Conservation (phyloP, 176 grass and related monocot genomes). For the Cenchrus fungigraminus region DNA sequence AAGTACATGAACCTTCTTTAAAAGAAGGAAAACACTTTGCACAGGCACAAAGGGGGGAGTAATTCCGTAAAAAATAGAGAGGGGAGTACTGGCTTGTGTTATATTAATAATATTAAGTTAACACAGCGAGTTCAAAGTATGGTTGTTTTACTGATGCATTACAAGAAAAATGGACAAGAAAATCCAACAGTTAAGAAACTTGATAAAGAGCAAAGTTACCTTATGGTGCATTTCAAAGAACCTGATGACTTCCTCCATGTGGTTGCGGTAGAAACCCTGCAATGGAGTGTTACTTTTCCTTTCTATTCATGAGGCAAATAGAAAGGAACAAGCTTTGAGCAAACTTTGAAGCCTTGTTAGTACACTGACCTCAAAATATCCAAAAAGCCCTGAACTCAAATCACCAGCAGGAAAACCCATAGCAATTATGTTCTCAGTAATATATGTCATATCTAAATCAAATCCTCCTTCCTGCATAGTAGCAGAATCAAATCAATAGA, state of each 20-base stretch:
- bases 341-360: constrained; percentile 17
- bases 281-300: constrained; percentile 36
- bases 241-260: constrained; percentile 99
- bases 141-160: background rate
- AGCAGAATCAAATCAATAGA: constrained; percentile 48
- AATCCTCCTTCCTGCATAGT: constrained; percentile 94
- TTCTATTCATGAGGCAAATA: constrained; percentile 3
- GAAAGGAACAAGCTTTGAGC: constrained; percentile 6
- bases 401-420: constrained; percentile 99
- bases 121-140: constrained; percentile 20
- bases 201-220: constrained; percentile 50
- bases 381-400: constrained; percentile 97
- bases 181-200: constrained; percentile 34
- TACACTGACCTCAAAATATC: constrained; percentile 95
- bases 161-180: background rate
- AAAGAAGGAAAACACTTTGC: background rate
- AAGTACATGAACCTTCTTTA: background rate
- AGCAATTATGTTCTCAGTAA: constrained; percentile 99
- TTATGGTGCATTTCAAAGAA: constrained; percentile 99
- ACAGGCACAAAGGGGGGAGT: background rate
- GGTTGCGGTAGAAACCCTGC: constrained; percentile 97
- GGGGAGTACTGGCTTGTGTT: background rate
- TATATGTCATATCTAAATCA: constrained; percentile 99
- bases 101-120: constrained; percentile 7
- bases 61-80: no score